Percentiles rank a stretch among this genome's conserved stretches.
Evolutionary conservation across 2,329 filamentous ascomycete species (phyloP).

Genomic region (Colletotrichum gloeosporioides): DNA sequence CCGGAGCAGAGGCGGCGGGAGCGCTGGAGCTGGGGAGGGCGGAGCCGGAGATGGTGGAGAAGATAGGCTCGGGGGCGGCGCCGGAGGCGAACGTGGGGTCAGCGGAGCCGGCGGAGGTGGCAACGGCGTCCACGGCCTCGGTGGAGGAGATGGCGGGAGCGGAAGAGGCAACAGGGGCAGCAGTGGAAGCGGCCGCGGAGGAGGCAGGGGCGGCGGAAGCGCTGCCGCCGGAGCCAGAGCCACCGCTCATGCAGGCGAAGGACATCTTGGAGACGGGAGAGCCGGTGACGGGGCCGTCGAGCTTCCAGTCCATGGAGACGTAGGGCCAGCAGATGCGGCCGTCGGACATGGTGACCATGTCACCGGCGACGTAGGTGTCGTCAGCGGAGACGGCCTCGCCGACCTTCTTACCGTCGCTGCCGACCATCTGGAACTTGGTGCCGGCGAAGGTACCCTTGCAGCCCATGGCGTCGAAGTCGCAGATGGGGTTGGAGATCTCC

Average conservation of each 20-base stretch:
- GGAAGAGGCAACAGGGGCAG: not conserved
- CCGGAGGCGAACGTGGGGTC: constrained; percentile 4
- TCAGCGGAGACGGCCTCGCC: constrained; percentile 54
- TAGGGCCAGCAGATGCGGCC: constrained; percentile 68
- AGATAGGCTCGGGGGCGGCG: constrained; percentile 4
- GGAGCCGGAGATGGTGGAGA: constrained; percentile 5
- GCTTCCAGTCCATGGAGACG: constrained; percentile 59
- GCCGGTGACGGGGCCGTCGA: constrained; percentile 34
- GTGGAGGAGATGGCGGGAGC: not conserved
- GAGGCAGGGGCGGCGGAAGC: constrained; percentile 32
- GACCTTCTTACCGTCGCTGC: constrained; percentile 54
- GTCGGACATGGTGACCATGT: constrained; percentile 66
- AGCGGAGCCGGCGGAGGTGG: not conserved
- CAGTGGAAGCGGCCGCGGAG: not conserved
- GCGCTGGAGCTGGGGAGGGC: not conserved
- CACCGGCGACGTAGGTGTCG: constrained; percentile 64
- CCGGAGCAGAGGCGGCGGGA: not conserved
- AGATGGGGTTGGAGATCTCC: constrained; percentile 60
- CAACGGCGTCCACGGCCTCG: constrained; percentile 1
- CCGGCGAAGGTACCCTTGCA: constrained; percentile 64
- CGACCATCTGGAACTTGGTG: constrained; percentile 64
- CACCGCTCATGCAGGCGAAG: constrained; percentile 51
- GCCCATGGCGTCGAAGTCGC: constrained; percentile 63
- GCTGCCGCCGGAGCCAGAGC: constrained; percentile 45
- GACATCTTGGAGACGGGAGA: constrained; percentile 49